Evolutionary conservation across 2,329 filamentous ascomycete species (phyloP).

Genomic region (Cercospora sesami): DNA sequence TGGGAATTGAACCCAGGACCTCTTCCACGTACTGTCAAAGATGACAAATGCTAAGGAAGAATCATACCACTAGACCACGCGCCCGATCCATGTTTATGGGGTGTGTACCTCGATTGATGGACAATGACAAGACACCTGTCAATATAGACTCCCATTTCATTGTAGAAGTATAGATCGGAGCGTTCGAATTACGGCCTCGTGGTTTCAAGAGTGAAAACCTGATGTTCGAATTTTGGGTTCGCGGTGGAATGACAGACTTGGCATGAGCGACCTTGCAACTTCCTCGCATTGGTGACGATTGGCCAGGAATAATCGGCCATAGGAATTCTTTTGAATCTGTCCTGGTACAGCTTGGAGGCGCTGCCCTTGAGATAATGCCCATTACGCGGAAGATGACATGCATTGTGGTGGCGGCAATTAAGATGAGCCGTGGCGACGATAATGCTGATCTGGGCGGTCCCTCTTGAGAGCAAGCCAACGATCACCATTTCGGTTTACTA

Average conservation of each 20-base stretch:
- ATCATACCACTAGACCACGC: neutral
- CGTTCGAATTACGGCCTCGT: neutral
- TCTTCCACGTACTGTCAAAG: neutral
- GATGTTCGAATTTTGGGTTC: neutral
- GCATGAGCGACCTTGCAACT: neutral
- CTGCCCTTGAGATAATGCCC: no score
- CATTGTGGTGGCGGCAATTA: no score
- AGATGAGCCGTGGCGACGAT: neutral
- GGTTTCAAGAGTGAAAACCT: neutral
- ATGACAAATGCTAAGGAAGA: neutral
- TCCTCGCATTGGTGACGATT: neutral
- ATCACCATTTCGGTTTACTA: constrained; percentile 54
- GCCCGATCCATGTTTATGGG: neutral
- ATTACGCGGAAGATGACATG: no score
- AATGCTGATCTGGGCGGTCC: neutral
- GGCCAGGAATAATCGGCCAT: no score
- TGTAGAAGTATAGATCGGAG: neutral
- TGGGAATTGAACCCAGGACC: neutral
- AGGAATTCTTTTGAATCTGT: no score
- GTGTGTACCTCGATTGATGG: neutral
- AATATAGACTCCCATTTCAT: neutral
- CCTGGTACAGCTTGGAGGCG: no score
- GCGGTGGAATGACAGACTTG: neutral
- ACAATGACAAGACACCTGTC: neutral
- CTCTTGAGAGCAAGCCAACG: neutral